Percentiles rank a stretch among this genome's conserved stretches.
phyloP scores from a whole-genome alignment of 1,284 basidiomycete species.

The Flammula alnicola region DNA sequence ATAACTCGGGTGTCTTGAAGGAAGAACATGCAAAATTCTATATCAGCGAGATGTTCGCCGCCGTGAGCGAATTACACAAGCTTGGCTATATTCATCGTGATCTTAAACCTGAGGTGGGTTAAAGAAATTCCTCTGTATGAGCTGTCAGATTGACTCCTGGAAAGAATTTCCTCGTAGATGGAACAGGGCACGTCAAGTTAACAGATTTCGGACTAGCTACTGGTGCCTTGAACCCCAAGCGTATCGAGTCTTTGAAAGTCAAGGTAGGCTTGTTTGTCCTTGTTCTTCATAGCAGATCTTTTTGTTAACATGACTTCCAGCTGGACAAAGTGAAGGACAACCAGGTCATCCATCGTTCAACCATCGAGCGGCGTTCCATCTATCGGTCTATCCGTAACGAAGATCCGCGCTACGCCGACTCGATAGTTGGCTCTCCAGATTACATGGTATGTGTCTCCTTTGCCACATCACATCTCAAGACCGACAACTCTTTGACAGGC shows the following conservation, averaged over 20 bases:
- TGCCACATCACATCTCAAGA: not conserved
- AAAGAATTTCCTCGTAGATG: conserved; percentile 97
- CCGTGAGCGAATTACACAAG: conserved; percentile 91
- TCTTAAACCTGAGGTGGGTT: conserved; percentile 91
- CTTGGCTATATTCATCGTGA: conserved; percentile 98
- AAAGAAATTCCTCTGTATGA: not conserved
- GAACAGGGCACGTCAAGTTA: conserved; percentile 95
- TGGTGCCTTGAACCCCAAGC: conserved; percentile 92
- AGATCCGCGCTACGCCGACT: conserved; percentile 95
- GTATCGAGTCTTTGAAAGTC: conserved; percentile 93
- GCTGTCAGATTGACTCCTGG: not conserved
- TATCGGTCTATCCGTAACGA: conserved; percentile 93
- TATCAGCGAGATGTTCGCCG: conserved; percentile 94
- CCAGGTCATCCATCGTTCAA: conserved; percentile 89
- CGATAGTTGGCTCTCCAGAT: conserved; percentile 97
- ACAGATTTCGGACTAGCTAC: conserved; percentile 99
- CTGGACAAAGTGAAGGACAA: conserved; percentile 97
- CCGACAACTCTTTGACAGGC: conserved; percentile 47
- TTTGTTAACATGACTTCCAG: conserved; percentile 42
- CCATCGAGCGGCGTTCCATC: conserved; percentile 92
- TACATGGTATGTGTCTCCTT: conserved; percentile 66
- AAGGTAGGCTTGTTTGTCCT: conserved; percentile 71
- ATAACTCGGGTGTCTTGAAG: conserved; percentile 95
- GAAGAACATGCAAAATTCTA: conserved; percentile 96
- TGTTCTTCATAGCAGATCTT: not conserved